Conservation (phyloP, 192 early-diverging fungal genomes). For the Chytriomyces sp. region DNA sequence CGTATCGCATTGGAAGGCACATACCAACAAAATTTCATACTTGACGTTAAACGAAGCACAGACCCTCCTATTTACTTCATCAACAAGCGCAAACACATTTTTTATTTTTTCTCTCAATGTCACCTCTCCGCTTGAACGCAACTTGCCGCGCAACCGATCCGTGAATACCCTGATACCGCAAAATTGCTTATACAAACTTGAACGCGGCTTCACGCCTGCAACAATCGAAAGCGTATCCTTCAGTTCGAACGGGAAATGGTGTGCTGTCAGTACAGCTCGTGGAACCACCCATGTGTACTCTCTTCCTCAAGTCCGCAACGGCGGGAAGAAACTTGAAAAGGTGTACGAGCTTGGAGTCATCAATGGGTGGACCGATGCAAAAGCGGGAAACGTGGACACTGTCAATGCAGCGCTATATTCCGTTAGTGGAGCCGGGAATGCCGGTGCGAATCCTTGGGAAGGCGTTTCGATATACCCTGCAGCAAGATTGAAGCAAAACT, state of each 20-base stretch:
- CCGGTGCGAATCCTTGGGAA: not conserved
- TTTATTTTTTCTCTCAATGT: constrained; percentile 66
- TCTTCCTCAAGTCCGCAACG: constrained; percentile 1
- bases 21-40: constrained; percentile 68
- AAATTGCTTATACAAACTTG: constrained; percentile 68
- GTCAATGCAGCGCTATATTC: not conserved
- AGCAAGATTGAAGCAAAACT: constrained; percentile 45
- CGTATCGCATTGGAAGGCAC: constrained; percentile 74
- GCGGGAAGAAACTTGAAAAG: not conserved
- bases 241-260: constrained; percentile 74
- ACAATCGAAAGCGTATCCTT: constrained; percentile 70
- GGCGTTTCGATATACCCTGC: constrained; percentile 43
- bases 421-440: not conserved
- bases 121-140: not conserved
- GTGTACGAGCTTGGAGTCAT: constrained; percentile 34
- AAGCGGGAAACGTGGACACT: constrained; percentile 7
- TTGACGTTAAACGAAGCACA: constrained; percentile 70
- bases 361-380: constrained; percentile 43
- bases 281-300: constrained; percentile 76
- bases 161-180: not conserved
- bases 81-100: constrained; percentile 74
- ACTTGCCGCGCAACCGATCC: too few relatives aligned
- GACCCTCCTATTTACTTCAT: constrained; percentile 71
- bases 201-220: constrained; percentile 81
- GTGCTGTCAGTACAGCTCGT: constrained; percentile 71